These are phyloP conservation scores for Fragilaria radians DNA, from an alignment of 108 stramenopile genomes.

Conservation along the genomic window DNA sequence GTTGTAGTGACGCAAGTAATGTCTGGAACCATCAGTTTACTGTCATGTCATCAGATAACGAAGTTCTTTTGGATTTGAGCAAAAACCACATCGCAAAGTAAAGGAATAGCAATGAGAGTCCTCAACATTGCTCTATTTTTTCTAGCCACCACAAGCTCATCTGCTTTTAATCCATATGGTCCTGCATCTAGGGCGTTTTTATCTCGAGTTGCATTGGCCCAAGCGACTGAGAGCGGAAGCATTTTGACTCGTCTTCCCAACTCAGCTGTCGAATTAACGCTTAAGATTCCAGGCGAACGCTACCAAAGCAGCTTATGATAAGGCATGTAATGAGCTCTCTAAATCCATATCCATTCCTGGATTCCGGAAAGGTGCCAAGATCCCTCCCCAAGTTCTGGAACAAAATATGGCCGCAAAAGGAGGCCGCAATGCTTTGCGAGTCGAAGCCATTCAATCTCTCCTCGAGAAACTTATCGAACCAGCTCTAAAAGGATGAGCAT, in stretches of 20 bases:
- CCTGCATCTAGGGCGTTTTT: not conserved
- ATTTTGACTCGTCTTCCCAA: constrained; percentile 56
- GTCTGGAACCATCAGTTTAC: too few species aligned
- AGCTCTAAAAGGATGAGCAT: constrained; percentile 67
- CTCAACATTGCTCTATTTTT: not conserved
- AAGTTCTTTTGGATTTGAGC: too few species aligned
- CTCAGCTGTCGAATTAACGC: constrained; percentile 61
- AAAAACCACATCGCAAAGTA: too few species aligned
- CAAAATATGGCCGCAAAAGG: constrained; percentile 60
- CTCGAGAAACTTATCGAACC: constrained; percentile 52
- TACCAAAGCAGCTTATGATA: constrained; percentile 77
- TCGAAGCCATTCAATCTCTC: constrained; percentile 65
- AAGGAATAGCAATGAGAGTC: too few species aligned
- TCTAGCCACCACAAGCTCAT: not conserved
- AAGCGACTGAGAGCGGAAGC: constrained; percentile 10
- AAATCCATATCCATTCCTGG: constrained; percentile 72
- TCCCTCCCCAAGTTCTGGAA: constrained; percentile 75
- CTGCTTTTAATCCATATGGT: not conserved
- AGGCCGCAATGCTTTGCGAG: constrained; percentile 49
- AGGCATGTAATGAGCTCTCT: constrained; percentile 57
- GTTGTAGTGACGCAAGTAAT: too few species aligned
- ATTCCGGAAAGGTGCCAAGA: constrained; percentile 83
- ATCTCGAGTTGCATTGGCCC: not conserved
- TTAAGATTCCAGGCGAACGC: constrained; percentile 57
- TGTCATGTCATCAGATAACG: too few species aligned